Evolutionary conservation across 225 moss, liverwort and hornwort genomes (phyloP), one percentile per base, ranked within the genome.

Genomic region (Bryoerythrophyllum caledonicum): DNA sequence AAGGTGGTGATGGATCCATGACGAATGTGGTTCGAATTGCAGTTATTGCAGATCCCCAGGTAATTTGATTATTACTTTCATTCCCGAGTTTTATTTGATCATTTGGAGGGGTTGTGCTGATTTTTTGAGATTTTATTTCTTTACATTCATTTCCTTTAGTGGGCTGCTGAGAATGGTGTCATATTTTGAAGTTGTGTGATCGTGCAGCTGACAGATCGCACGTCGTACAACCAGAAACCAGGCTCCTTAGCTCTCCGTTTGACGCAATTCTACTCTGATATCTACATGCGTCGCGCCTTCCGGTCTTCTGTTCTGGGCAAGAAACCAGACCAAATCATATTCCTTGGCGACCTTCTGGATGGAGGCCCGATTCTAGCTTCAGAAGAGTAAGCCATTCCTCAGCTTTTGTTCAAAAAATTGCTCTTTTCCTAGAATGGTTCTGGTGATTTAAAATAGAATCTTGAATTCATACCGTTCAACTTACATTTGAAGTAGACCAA

Each of bases 221-320:
- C 86, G 24, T 89, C 91, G 30, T 86, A 91, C 70, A 84, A 82
- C 35, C 78, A 82, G 56, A 67, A 82, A 32, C 86, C 80, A 49
- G 83, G 86, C 17, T 91, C 91, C 41, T 61, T 85, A 48, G 82
- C 82, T 58, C 86, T 88, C 35, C 86, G 84, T 55, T 68, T 91
- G 84, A 91, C 84, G 14, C 88, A 91, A 76, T 91, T 93, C 59
- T 93, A 91, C 73, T 91, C 93, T 48, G 91, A 93, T 71, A 82
- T 93, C 37, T 93, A 93, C 63, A 93, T 93, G 93, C 87, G 91
- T 40, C 93, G 93, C 16, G 93, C 93, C 81, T 93, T 93, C 76
- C 93, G 93, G 61, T 82, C 89, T 44, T 82, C 89, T 62, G 85
- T 93, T 24, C 89, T 93, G 28, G 79, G 82, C 59, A 82, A 86